Conservation (phyloP, 148 eudicot genomes). For the Rhododendron henanense region DNA sequence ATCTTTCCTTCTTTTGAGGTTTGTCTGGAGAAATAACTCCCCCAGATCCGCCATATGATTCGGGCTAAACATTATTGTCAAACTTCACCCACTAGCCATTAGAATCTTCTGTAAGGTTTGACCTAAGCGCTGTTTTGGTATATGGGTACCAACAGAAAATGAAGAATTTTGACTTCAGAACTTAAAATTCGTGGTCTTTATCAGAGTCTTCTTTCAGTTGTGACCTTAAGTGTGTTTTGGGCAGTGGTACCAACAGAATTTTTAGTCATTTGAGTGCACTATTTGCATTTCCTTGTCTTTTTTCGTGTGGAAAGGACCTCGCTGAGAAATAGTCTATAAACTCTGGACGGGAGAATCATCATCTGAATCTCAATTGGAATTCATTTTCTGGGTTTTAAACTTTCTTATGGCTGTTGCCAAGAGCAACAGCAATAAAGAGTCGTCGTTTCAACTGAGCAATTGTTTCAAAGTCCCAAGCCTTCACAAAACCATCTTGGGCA, state of each 20-base stretch:
- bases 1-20: slow-evolving; percentile 20
- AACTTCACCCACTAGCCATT: slow-evolving; percentile 24
- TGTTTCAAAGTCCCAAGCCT: slow-evolving; percentile 49
- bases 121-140: slow-evolving; percentile 19
- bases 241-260: not conserved
- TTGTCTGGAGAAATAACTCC: not conserved
- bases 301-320: not conserved
- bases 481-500: slow-evolving; percentile 50
- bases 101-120: slow-evolving; percentile 28
- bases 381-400: slow-evolving; percentile 4
- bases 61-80: slow-evolving; percentile 19
- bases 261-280: not conserved
- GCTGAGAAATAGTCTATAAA: not conserved
- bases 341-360: slow-evolving; percentile 10
- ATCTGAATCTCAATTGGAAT: slow-evolving; percentile 10
- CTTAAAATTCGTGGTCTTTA: slow-evolving; percentile 5
- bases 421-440: slow-evolving; percentile 29
- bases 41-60: slow-evolving; percentile 1
- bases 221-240: not conserved
- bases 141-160: slow-evolving; percentile 9
- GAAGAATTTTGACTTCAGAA: slow-evolving; percentile 27
- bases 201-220: not conserved
- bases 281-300: not conserved
- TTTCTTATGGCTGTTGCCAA: slow-evolving; percentile 59
- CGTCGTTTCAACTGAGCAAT: slow-evolving; percentile 24